Evolutionary conservation across 768 basidiomycete genomes (phyloP), one percentile per base, ranked within the genome.

Genomic region (Pisolithus microcarpus): DNA sequence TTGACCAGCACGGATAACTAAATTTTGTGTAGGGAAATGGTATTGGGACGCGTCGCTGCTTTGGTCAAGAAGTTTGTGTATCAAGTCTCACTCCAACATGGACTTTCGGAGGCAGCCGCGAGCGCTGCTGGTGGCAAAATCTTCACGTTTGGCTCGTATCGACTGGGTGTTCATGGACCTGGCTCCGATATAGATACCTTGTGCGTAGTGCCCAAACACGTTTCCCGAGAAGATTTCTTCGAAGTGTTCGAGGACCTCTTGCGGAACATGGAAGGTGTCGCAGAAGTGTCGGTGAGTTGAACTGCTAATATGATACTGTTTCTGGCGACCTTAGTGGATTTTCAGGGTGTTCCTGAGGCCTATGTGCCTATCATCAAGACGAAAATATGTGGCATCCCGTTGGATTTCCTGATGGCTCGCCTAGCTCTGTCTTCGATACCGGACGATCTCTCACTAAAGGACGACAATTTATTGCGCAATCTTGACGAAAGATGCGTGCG

Each of bases 101-200:
- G 95, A 7, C 73, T 95, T 43, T 94, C 93, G 28, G 93, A 97
- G 56, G 70, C 85, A 18, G 87, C 91, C 1, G 94, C 95, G 8
- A 80, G 72, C 47, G 84, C 89, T 44, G 91, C 96, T 8, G 96
- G 96, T 47, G 96, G 94, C 56, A 95, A 98, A 75, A 98, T 99
- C 65, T 99, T 92, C 68, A 98, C 96, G 7, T 99, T 95, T 68
- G 96, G 96, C 38, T 97, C 94, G 47, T 98, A 97, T 75, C 87
- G 96, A 60, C 74, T 99, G 45, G 96, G 96, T 52, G 96, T 98
- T 19, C 96, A 98, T 68, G 91, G 91, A 11, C 96, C 95, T 34
- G 88, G 91, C 3, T 77, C 86, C 45, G 95, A 99, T 79, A 97
- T 99, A 66, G 96, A 99, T 74, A 96, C 94, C n/a, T 72, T 99